Conservation (phyloP, 164 flowering plant genomes). For the Annona squamosa region DNA sequence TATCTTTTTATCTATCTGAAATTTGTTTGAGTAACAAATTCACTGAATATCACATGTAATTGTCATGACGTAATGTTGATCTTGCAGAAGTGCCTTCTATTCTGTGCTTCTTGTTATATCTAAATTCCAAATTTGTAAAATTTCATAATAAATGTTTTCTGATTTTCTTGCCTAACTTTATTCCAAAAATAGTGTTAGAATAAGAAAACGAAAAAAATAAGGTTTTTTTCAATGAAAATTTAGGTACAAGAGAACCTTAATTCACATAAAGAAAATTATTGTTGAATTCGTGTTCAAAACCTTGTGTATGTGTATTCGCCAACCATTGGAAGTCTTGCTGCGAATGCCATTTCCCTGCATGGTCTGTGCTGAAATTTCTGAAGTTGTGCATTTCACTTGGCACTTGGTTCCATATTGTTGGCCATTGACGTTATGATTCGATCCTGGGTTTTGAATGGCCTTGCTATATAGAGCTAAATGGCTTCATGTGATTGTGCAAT, state of each 20-base stretch:
- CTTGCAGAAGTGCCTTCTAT: neutral
- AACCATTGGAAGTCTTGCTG: neutral
- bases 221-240: no score
- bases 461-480: neutral
- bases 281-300: no score
- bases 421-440: neutral
- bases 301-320: neutral
- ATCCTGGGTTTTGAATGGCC: neutral
- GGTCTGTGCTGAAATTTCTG: neutral
- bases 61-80: neutral
- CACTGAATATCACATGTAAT: neutral
- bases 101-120: neutral
- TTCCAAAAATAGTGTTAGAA: no score
- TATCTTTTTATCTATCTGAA: no score
- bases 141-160: no score
- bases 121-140: no score
- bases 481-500: neutral
- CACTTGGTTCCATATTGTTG: neutral
- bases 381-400: neutral
- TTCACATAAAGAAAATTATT: no score
- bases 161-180: no score
- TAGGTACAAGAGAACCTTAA: no score
- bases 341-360: neutral
- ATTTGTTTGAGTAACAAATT: neutral
- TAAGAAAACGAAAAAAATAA: no score